Percentiles rank a stretch among this genome's conserved stretches.
Evolutionary conservation across 495 filamentous ascomycete genomes (phyloP).

Genomic region (Hyaloscypha variabilis): DNA sequence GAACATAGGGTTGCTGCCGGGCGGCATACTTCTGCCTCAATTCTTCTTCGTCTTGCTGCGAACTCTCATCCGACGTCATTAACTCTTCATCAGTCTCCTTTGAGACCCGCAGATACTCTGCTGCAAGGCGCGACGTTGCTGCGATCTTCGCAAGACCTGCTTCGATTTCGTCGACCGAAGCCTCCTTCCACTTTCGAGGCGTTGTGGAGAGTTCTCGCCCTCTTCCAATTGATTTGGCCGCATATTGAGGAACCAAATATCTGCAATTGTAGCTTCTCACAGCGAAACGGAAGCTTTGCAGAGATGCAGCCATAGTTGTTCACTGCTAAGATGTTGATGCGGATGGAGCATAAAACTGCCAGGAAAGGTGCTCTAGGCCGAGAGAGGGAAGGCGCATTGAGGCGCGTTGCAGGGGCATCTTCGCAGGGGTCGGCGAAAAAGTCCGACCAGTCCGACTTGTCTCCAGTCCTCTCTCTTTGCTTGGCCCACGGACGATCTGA

Average conservation of each 20-base stretch:
- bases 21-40: slow-evolving; percentile 10
- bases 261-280: slow-evolving; percentile 42
- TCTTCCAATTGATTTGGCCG: slow-evolving; percentile 31
- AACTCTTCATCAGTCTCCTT: slow-evolving; percentile 23
- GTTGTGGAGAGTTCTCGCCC: slow-evolving; percentile 44
- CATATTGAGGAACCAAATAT: slow-evolving; percentile 27
- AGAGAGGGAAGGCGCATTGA: background rate
- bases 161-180: background rate
- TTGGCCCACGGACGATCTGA: too few species aligned
- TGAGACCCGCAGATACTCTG: slow-evolving; percentile 20
- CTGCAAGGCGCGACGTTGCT: background rate
- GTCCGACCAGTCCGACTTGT: too few species aligned
- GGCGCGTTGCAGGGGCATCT: too few species aligned
- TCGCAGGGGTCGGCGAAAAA: too few species aligned
- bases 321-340: slow-evolving; percentile 18
- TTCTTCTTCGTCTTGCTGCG: background rate
- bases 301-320: slow-evolving; percentile 49
- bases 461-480: too few species aligned
- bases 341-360: slow-evolving; percentile 19
- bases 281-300: slow-evolving; percentile 49
- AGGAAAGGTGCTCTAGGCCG: background rate
- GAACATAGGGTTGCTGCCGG: slow-evolving; percentile 1
- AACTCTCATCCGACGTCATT: slow-evolving; percentile 11
- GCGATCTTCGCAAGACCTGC: slow-evolving; percentile 14
- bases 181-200: slow-evolving; percentile 27